phyloP scores from a whole-genome alignment of 352 stramenopile species.

The Globisporangium carolinianum region DNA sequence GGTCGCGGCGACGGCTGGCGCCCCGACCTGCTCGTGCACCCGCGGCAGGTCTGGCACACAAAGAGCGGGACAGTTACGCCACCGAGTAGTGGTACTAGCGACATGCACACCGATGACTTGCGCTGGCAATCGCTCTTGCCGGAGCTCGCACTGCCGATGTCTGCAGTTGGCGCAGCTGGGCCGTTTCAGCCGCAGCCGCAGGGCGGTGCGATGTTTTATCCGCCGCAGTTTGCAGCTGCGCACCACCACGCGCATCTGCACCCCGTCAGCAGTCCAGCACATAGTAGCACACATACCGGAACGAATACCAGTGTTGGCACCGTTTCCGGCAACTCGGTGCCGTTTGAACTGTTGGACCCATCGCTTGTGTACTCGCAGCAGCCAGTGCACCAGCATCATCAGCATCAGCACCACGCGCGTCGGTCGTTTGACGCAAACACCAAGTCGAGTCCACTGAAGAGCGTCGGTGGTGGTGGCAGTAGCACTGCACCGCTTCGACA shows the following conservation, averaged over 20 bases:
- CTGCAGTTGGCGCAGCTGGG: neutral
- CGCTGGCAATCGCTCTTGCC: slow-evolving; percentile 13
- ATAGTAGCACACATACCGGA: neutral
- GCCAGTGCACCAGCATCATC: no score
- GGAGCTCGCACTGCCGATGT: slow-evolving; percentile 9
- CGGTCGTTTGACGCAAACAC: no score
- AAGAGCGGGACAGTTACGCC: slow-evolving; percentile 4
- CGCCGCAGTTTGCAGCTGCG: neutral
- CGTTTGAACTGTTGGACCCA: slow-evolving; percentile 1
- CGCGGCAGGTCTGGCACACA: slow-evolving; percentile 62
- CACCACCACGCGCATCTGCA: slow-evolving; percentile 3
- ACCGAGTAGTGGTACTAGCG: neutral
- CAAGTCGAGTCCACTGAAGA: no score
- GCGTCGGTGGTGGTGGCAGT: no score
- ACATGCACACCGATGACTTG: slow-evolving; percentile 3
- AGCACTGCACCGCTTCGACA: no score
- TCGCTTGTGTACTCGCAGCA: neutral
- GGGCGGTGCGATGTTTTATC: slow-evolving; percentile 5
- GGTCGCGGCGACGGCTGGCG: slow-evolving; percentile 69
- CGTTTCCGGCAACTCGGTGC: neutral
- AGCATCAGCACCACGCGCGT: no score
- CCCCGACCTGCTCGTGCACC: slow-evolving; percentile 72
- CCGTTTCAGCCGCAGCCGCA: slow-evolving; percentile 6
- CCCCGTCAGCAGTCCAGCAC: slow-evolving; percentile 2
- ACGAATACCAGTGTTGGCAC: neutral